Conservation (phyloP, 495 filamentous ascomycete genomes). For the Penicillium macrosclerotiorum region DNA sequence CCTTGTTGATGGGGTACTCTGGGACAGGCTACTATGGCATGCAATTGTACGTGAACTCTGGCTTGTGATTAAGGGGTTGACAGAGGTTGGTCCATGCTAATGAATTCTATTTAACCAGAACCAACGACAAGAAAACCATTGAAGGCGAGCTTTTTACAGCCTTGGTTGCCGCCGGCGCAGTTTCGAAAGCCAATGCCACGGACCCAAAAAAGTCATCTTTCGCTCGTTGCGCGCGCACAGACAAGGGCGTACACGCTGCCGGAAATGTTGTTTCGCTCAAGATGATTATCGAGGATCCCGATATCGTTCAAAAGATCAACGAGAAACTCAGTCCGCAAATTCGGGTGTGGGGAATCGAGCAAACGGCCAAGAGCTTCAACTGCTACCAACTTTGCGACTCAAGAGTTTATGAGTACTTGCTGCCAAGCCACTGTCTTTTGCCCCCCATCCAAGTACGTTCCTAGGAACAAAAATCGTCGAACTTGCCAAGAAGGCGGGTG, state of each 20-base stretch:
- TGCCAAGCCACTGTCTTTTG: constrained; percentile 85
- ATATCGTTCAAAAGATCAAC: constrained; percentile 90
- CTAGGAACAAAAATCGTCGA: constrained; percentile 76
- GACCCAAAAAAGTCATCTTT: constrained; percentile 96
- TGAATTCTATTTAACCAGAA: constrained; percentile 40
- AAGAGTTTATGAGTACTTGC: constrained; percentile 92
- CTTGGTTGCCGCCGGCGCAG: constrained; percentile 83
- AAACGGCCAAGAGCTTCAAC: constrained; percentile 82
- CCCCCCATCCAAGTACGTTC: constrained; percentile 87
- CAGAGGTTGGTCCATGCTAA: not conserved
- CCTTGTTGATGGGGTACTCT: constrained; percentile 90
- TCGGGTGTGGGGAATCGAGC: constrained; percentile 85
- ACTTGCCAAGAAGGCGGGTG: constrained; percentile 65
- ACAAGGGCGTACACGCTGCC: constrained; percentile 97
- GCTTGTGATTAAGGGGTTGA: not conserved
- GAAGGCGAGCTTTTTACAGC: constrained; percentile 95
- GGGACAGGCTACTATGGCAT: constrained; percentile 98
- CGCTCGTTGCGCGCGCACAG: constrained; percentile 89
- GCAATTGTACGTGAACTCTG: constrained; percentile 65
- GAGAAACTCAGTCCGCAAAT: constrained; percentile 80
- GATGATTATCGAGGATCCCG: constrained; percentile 86
- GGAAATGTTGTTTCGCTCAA: constrained; percentile 96
- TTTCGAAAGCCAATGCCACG: constrained; percentile 92
- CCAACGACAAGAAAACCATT: constrained; percentile 74
- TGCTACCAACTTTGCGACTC: constrained; percentile 92